Evolutionary conservation across 164 flowering plant species (phyloP).

Genomic region (Buxus sempervirens): DNA sequence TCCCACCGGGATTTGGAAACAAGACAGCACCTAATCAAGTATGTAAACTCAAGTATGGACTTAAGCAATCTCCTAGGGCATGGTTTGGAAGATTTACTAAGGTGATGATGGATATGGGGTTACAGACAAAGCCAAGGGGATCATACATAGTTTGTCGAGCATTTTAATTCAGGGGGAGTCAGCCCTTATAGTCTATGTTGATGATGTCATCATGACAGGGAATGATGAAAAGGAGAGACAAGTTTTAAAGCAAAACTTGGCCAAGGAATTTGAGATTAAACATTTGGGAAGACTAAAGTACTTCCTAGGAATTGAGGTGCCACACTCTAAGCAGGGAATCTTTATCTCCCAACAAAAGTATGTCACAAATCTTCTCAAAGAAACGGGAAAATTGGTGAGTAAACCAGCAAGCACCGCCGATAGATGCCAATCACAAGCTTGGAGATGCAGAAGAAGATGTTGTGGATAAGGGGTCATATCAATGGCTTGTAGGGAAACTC

Average conservation of each 20-base stretch:
- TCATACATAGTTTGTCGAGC: not conserved
- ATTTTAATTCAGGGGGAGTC: not conserved
- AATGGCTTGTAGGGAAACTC: constrained; percentile 4
- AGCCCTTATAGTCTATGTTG: not conserved
- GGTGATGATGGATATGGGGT: not conserved
- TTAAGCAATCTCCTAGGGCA: no score
- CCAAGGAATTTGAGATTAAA: constrained; percentile 15
- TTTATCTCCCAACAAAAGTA: constrained; percentile 16
- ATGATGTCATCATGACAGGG: constrained; percentile 6
- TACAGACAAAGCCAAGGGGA: not conserved
- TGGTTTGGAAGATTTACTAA: no score
- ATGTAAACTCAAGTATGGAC: no score
- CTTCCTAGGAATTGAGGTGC: constrained; percentile 9
- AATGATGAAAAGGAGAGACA: constrained; percentile 5
- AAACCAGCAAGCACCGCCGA: constrained; percentile 9
- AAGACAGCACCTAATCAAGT: no score
- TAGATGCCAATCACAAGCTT: not conserved
- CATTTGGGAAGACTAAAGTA: constrained; percentile 8
- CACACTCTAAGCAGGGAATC: constrained; percentile 10
- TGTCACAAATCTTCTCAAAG: constrained; percentile 8
- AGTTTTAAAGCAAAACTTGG: not conserved
- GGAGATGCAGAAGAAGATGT: not conserved
- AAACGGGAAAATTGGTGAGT: constrained; percentile 1
- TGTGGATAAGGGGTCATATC: not conserved
- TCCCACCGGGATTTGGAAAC: not conserved